Percentiles rank a stretch among this genome's conserved stretches.
phyloP scores from a whole-genome alignment of 768 basidiomycete genomes.

The Lactarius tabidus region DNA sequence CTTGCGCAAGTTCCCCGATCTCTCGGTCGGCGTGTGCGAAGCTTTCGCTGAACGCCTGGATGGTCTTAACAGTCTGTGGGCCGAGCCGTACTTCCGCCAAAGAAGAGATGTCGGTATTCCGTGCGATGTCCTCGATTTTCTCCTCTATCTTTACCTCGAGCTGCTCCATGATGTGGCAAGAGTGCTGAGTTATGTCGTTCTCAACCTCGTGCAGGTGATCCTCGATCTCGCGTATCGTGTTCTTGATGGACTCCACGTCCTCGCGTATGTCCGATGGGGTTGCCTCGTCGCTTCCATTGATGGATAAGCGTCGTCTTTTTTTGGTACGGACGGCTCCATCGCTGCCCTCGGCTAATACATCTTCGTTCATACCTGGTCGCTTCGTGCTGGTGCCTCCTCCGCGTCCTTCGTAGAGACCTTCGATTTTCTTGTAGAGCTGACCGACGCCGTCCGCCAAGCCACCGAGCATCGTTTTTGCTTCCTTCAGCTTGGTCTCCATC shows the following conservation, averaged over 20 bases:
- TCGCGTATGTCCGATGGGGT: conserved; percentile 10
- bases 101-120: not conserved
- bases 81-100: conserved; percentile 1
- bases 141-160: conserved; percentile 21
- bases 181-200: conserved; percentile 24
- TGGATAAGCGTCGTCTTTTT: conserved; percentile 17
- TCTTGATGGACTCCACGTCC: conserved; percentile 14
- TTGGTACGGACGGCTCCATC: not conserved
- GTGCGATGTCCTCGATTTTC: conserved; percentile 24
- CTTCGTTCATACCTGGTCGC: not conserved
- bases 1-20: conserved; percentile 20
- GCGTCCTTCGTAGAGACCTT: conserved; percentile 2
- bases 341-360: not conserved
- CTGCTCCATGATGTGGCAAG: conserved; percentile 15
- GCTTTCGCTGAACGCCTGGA: conserved; percentile 9
- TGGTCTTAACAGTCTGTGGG: conserved; percentile 6
- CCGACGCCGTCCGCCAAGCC: conserved; percentile 31
- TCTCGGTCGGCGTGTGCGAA: conserved; percentile 18
- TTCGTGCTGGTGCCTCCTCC: not conserved
- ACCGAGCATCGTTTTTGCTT: conserved; percentile 31
- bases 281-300: not conserved
- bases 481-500: conserved; percentile 26
- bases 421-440: conserved; percentile 22
- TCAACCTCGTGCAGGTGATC: conserved; percentile 20
- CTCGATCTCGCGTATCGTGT: conserved; percentile 20